Conservation (phyloP, 805 yeast species). For the Saccharomyces paradoxus region DNA sequence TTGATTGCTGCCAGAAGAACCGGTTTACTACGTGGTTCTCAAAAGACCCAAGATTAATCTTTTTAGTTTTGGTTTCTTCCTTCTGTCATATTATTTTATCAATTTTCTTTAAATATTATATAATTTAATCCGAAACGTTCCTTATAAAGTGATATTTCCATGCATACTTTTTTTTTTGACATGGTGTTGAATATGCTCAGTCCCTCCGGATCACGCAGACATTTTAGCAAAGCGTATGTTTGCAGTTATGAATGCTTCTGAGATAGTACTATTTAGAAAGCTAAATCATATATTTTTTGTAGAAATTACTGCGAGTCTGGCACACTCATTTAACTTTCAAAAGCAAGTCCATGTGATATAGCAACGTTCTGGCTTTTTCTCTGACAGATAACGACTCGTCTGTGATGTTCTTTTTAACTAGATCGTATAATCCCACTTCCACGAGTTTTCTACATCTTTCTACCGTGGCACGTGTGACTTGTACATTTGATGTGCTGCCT, state of each 20-base stretch:
- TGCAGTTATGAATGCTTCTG: not conserved
- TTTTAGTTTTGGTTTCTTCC: conserved; percentile 4
- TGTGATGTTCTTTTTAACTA: conserved; percentile 22
- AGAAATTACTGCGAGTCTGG: not conserved
- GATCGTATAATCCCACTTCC: conserved; percentile 22
- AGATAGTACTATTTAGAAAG: not conserved
- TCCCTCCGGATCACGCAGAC: no score
- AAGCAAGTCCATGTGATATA: conserved; percentile 27
- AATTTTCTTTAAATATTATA: conserved; percentile 1
- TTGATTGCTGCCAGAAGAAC: conserved; percentile 99
- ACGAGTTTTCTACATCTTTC: conserved; percentile 25
- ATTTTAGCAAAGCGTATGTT: not conserved
- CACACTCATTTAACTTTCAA: conserved; percentile 7
- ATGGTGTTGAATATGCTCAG: no score
- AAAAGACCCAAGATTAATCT: not conserved
- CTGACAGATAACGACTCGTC: conserved; percentile 24
- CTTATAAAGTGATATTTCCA: conserved; percentile 1
- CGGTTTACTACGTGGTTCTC: conserved; percentile 98
- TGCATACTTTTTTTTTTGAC: not conserved
- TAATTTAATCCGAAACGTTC: conserved; percentile 11
- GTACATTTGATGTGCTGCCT: conserved; percentile 6
- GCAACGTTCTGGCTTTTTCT: conserved; percentile 27
- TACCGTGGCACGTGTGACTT: conserved; percentile 16
- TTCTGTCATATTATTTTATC: conserved; percentile 8
- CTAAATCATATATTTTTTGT: not conserved